Conservation (phyloP, 2,329 filamentous ascomycete species). For the Chrysoporthe austroafricana region DNA sequence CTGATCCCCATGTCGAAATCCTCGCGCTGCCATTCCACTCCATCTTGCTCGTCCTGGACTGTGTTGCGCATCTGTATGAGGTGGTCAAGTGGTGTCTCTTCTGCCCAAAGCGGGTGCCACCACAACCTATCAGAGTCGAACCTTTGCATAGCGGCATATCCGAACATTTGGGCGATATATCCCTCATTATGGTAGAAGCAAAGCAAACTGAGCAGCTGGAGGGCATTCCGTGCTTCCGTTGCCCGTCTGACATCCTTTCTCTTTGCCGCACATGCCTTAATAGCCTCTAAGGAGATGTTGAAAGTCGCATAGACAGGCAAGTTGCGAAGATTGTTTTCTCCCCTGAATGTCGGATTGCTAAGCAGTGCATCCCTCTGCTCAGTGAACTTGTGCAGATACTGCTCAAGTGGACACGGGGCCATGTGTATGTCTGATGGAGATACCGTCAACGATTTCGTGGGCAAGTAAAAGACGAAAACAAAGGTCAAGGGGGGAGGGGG, state of each 20-base stretch:
- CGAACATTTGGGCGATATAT: slow-evolving; percentile 28
- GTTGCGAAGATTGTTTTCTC: slow-evolving; percentile 25
- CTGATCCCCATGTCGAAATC: not conserved
- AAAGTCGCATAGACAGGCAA: slow-evolving; percentile 33
- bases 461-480: no score
- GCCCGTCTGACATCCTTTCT: not conserved
- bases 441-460: no score
- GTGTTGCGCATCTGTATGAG: no score
- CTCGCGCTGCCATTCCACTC: not conserved
- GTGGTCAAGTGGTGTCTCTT: no score
- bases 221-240: slow-evolving; percentile 28
- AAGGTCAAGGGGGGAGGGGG: no score
- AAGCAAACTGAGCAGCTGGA: slow-evolving; percentile 35
- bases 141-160: slow-evolving; percentile 24
- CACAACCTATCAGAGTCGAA: not conserved
- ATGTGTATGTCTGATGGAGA: slow-evolving; percentile 17
- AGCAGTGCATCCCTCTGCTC: slow-evolving; percentile 28
- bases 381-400: slow-evolving; percentile 29
- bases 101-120: no score
- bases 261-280: slow-evolving; percentile 27
- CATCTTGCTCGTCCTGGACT: no score
- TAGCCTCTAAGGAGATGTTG: slow-evolving; percentile 34
- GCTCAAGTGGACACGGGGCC: slow-evolving; percentile 21
- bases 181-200: slow-evolving; percentile 38
- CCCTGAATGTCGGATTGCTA: slow-evolving; percentile 21